Conservation (phyloP, 352 stramenopile species). For the Globisporangium cylindrosporum region DNA sequence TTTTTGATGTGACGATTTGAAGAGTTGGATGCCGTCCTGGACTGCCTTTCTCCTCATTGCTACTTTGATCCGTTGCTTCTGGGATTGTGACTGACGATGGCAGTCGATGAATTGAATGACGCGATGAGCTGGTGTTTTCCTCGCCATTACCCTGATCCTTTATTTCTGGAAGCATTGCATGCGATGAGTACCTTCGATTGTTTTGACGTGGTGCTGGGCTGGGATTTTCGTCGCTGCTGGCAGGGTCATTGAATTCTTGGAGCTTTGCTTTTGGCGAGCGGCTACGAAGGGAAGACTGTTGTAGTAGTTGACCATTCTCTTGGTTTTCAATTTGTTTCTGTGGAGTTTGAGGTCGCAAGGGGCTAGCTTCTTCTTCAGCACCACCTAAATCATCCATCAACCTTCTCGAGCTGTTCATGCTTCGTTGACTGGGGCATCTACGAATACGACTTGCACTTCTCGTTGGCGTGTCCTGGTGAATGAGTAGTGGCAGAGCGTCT, state of each 20-base stretch:
- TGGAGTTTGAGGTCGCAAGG: not conserved
- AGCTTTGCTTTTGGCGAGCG: not conserved
- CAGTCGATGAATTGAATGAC: not conserved
- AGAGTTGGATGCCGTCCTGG: not conserved
- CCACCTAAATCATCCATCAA: not conserved
- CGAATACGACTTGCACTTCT: slow-evolving; percentile 6
- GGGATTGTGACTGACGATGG: not conserved
- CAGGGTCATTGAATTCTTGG: not conserved
- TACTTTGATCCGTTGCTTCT: not conserved
- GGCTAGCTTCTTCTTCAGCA: not conserved
- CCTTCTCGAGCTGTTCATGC: slow-evolving; percentile 6
- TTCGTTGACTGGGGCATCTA: slow-evolving; percentile 4
- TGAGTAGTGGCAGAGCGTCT: not conserved
- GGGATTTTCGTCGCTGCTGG: not conserved
- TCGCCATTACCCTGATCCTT: not conserved
- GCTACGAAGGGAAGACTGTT: not conserved
- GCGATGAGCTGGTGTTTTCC: not conserved
- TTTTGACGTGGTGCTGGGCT: not conserved
- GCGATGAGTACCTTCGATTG: not conserved
- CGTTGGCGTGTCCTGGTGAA: slow-evolving; percentile 9
- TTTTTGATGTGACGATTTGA: slow-evolving; percentile 1
- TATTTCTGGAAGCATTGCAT: slow-evolving; percentile 1
- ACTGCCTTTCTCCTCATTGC: not conserved
- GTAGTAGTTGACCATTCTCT: not conserved
- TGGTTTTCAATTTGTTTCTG: not conserved